These are phyloP conservation scores for Vinca minor DNA, from an alignment of 257 asterid genomes.

Conservation along the genomic window DNA sequence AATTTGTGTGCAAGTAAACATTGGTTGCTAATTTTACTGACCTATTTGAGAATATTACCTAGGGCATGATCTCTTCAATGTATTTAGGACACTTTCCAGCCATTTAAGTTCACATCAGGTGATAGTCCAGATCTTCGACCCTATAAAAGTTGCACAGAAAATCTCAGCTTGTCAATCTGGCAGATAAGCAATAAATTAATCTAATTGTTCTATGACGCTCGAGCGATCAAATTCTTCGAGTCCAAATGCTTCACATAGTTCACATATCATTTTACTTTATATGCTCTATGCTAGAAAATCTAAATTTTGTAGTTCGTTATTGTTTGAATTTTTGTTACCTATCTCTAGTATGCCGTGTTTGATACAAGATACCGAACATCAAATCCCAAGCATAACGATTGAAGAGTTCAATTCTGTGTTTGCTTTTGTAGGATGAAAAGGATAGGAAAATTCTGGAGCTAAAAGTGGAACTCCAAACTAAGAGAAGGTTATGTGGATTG, in stretches of 20 bases:
- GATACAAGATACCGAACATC: too few relatives aligned
- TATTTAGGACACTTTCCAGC: neutral
- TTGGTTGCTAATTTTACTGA: neutral
- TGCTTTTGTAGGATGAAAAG: slow-evolving; percentile 3
- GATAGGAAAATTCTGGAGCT: slow-evolving; percentile 7
- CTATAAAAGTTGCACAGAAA: neutral
- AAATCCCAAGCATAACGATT: too few relatives aligned
- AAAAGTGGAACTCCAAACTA: neutral
- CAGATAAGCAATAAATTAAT: neutral
- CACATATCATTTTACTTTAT: too few relatives aligned
- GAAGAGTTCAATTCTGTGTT: neutral
- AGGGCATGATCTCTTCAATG: neutral
- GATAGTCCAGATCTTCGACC: neutral
- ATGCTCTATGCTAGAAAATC: too few relatives aligned
- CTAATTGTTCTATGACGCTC: too few relatives aligned
- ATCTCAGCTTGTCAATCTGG: neutral
- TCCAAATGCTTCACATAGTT: neutral
- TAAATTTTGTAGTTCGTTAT: neutral
- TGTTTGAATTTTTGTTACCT: neutral
- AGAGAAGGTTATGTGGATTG: slow-evolving; percentile 7
- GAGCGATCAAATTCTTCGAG: neutral
- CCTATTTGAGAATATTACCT: neutral
- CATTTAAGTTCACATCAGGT: neutral
- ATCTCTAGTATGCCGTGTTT: neutral
- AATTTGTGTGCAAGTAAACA: neutral